Base-by-base conservation (phyloP, 1,284 basidiomycete species). In the Leucoagaricus sp. region DNA sequence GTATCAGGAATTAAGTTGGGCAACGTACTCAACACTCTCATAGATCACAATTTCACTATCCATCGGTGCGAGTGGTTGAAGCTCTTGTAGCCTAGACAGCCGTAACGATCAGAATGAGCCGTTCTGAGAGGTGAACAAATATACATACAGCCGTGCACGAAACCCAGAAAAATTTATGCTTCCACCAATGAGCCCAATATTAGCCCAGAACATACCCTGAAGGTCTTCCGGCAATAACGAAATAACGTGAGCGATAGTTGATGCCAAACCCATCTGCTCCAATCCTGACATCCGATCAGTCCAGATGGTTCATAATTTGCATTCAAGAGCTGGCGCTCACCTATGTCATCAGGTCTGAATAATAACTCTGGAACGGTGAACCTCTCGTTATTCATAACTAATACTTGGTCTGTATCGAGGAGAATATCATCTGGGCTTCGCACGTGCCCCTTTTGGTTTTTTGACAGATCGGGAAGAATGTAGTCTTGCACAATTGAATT, bases 151-250 rank as follows among this genome's bases (percentile, higher is more conserved):
- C 72, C 96, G 76, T 52, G 82, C 72, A 21, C 82, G 80, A 63
- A 98, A 87, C 3, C 89, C 90, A 45, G 86, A 78, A 61, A 95
- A 84, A 63, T 84, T 84, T 3, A 86, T 84, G 66, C 85, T 87
- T 6, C 95, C 96, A 50, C 96, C 96, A 61, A 94, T 83, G 58
- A 97, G 74, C 4, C 92, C 89, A 60, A 98, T 94, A 69, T 98
- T 94, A 36, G 85, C 85, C 94, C 94, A 98, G 72, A 94, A 94
- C 85, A 97, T 85, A 25, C 92, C 94, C 63, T 87, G 91, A 33
- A 95, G 65, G 64, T 94, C 91, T 49, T 81, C 76, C 0, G 91
- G 91, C 59, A 95, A 81, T 31, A 80, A 72, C 1, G 80, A 76
- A 66, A 98, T 94, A 55, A 89, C 87, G 56, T 82, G 68, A 33